phyloP scores from a whole-genome alignment of 192 early-diverging fungal genomes.

The Coemansia aciculifera region DNA sequence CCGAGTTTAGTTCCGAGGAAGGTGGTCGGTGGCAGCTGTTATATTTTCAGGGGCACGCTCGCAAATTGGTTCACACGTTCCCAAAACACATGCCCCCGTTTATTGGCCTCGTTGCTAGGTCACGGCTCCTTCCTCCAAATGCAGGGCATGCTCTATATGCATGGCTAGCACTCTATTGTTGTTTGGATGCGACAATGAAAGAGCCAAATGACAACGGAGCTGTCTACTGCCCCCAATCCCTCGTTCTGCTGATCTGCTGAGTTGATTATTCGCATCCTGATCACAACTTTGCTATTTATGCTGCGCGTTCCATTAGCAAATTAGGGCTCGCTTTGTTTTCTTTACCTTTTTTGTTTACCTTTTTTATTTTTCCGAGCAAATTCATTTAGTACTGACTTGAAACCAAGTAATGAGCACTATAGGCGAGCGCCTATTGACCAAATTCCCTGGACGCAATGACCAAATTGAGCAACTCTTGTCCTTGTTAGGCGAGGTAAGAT shows the following conservation, averaged over 20 bases:
- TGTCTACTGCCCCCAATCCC: neutral
- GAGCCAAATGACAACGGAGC: neutral
- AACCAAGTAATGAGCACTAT: neutral
- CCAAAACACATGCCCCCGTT: neutral
- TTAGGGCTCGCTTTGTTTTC: neutral
- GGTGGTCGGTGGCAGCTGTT: neutral
- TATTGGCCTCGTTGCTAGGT: neutral
- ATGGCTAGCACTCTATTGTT: neutral
- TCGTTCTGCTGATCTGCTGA: neutral
- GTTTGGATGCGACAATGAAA: neutral
- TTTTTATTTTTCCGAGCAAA: neutral
- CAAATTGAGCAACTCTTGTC: conserved; percentile 39
- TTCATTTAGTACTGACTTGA: neutral
- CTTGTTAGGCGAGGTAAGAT: conserved; percentile 34
- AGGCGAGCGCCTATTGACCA: conserved; percentile 62
- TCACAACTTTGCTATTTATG: neutral
- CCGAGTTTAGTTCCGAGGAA: neutral
- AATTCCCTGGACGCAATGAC: conserved; percentile 38
- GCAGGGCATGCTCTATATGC: neutral
- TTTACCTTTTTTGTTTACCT: neutral
- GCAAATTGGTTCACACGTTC: too few species aligned
- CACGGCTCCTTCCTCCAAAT: neutral
- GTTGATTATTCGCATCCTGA: neutral
- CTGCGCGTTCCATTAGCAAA: neutral
- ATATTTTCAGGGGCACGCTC: neutral